Conservation (phyloP, 805 yeast species). For the Yamadazyma sp. region DNA sequence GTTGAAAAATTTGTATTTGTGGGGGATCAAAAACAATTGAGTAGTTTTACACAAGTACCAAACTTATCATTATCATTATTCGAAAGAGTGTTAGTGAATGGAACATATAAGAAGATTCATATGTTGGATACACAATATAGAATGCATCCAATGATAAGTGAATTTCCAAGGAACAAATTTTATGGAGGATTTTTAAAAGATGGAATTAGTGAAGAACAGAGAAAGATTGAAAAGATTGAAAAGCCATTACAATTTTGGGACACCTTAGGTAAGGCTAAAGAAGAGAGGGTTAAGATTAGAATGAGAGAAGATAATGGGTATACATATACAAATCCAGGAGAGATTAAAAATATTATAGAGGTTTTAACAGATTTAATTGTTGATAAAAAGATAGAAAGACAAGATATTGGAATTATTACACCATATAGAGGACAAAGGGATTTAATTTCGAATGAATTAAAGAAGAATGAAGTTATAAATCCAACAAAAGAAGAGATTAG, state of each 20-base stretch:
- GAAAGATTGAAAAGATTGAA: slow-evolving; percentile 42
- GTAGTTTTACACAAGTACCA: slow-evolving; percentile 68
- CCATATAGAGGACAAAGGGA: slow-evolving; percentile 79
- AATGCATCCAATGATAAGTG: slow-evolving; percentile 64
- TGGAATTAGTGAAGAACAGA: slow-evolving; percentile 56
- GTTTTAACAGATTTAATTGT: slow-evolving; percentile 48
- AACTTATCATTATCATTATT: slow-evolving; percentile 64
- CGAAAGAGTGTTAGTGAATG: slow-evolving; percentile 62
- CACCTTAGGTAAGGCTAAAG: slow-evolving; percentile 46
- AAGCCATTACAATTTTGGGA: slow-evolving; percentile 63
- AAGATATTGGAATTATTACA: slow-evolving; percentile 63
- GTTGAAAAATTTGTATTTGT: slow-evolving; percentile 66
- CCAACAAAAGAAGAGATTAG: slow-evolving; percentile 47
- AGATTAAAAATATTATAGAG: slow-evolving; percentile 46
- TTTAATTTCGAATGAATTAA: slow-evolving; percentile 48
- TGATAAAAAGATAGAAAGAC: slow-evolving; percentile 49
- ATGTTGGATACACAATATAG: slow-evolving; percentile 70
- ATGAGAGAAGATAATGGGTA: slow-evolving; percentile 51
- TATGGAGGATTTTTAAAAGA: slow-evolving; percentile 49
- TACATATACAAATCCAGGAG: slow-evolving; percentile 57
- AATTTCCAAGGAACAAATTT: slow-evolving; percentile 52
- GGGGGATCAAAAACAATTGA: slow-evolving; percentile 74
- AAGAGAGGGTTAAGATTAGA: slow-evolving; percentile 47
- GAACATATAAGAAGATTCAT: slow-evolving; percentile 56
- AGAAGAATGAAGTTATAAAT: slow-evolving; percentile 52